Conservation (phyloP, 2,329 filamentous ascomycete genomes). For the Penicillium sp. region DNA sequence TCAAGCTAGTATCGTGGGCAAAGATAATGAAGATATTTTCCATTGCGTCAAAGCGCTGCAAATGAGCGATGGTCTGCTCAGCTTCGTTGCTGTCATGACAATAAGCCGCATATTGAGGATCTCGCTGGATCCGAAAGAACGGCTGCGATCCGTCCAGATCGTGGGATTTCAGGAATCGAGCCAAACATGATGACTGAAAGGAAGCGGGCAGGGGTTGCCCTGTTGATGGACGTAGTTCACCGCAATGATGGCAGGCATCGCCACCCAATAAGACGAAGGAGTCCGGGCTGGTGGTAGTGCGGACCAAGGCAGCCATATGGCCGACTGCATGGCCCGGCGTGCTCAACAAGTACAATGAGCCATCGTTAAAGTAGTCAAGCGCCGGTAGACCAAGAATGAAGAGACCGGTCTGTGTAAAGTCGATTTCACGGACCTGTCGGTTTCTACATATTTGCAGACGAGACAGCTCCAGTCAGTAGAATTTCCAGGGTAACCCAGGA, state of each 20-base stretch:
- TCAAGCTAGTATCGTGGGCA: slow-evolving; percentile 24
- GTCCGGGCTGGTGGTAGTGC: slow-evolving; percentile 31
- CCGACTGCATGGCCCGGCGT: slow-evolving; percentile 40
- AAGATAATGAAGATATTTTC: slow-evolving; percentile 26
- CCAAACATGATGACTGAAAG: neutral
- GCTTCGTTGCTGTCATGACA: neutral
- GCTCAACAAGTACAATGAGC: slow-evolving; percentile 37
- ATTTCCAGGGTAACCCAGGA: slow-evolving; percentile 8
- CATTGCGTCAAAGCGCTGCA: neutral
- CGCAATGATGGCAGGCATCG: slow-evolving; percentile 44
- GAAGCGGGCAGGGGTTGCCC: slow-evolving; percentile 34
- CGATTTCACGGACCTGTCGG: slow-evolving; percentile 14
- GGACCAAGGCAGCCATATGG: slow-evolving; percentile 43
- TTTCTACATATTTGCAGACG: neutral
- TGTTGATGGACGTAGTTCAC: slow-evolving; percentile 42
- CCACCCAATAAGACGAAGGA: slow-evolving; percentile 48
- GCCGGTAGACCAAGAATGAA: slow-evolving; percentile 25
- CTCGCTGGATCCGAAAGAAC: slow-evolving; percentile 2
- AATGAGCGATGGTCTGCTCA: neutral
- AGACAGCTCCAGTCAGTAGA: slow-evolving; percentile 20
- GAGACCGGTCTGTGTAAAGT: neutral
- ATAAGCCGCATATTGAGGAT: neutral
- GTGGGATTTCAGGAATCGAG: neutral
- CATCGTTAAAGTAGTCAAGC: slow-evolving; percentile 40
- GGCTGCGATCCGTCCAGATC: slow-evolving; percentile 3